Percentiles rank a stretch among this genome's conserved stretches.
These are phyloP conservation scores for Ceratobasidium sp. DNA, from an alignment of 1,284 basidiomycete genomes.

Conservation along the genomic window DNA sequence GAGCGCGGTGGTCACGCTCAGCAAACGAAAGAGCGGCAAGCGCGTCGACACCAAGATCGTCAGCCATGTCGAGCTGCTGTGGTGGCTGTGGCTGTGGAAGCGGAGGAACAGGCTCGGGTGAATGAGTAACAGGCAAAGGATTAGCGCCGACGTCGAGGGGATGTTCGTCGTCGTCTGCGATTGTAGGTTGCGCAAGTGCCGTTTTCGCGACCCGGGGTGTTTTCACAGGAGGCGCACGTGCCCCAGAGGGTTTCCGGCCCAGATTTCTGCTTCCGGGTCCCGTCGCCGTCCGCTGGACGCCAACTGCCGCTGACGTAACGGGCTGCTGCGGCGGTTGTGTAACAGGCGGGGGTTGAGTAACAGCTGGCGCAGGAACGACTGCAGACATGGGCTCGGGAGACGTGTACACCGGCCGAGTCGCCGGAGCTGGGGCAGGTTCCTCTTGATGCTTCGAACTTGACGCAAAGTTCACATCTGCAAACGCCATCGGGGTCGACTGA, in stretches of 20 bases:
- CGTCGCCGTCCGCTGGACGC: neutral
- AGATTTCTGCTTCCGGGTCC: slow-evolving; percentile 54
- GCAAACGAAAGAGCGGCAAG: slow-evolving; percentile 82
- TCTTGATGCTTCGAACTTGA: neutral
- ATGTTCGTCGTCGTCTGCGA: slow-evolving; percentile 44
- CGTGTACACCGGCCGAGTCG: neutral
- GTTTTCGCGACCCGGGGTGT: slow-evolving; percentile 46
- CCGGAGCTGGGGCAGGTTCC: slow-evolving; percentile 9
- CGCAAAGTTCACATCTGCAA: slow-evolving; percentile 27
- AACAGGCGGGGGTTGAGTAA: neutral
- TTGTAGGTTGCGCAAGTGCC: slow-evolving; percentile 20
- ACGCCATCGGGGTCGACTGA: slow-evolving; percentile 46
- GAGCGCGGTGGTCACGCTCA: slow-evolving; percentile 64
- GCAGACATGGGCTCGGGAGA: slow-evolving; percentile 8
- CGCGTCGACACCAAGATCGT: slow-evolving; percentile 71
- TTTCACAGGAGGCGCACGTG: slow-evolving; percentile 75
- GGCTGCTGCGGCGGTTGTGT: slow-evolving; percentile 8
- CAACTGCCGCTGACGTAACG: slow-evolving; percentile 23
- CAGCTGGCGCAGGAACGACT: neutral
- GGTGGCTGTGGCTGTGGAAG: slow-evolving; percentile 40
- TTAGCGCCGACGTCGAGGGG: slow-evolving; percentile 22
- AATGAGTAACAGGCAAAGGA: slow-evolving; percentile 23
- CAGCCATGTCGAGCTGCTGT: slow-evolving; percentile 55
- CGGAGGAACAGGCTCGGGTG: slow-evolving; percentile 37
- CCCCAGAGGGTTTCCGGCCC: slow-evolving; percentile 84